Conservation (phyloP, 192 early-diverging fungal genomes). For the Coemansia sp. region DNA sequence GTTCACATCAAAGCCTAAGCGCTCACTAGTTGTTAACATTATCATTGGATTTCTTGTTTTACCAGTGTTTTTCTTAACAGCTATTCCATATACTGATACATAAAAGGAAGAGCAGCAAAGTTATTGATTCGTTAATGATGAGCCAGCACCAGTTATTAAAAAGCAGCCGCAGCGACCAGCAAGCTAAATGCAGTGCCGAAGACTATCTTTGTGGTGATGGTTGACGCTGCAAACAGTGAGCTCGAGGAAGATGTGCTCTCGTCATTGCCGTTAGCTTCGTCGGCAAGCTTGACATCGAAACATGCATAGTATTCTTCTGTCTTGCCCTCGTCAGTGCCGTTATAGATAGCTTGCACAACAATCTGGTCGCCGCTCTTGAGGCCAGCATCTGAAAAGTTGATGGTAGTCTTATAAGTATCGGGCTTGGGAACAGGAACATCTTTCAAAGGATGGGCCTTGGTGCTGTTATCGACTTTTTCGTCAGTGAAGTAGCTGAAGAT, state of each 20-base stretch:
- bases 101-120: neutral
- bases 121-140: neutral
- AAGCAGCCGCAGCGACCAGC: slow-evolving; percentile 20
- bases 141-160: slow-evolving; percentile 2
- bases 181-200: slow-evolving; percentile 29
- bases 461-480: slow-evolving; percentile 30
- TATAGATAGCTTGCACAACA: slow-evolving; percentile 51
- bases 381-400: slow-evolving; percentile 35
- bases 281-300: slow-evolving; percentile 50
- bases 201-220: slow-evolving; percentile 17
- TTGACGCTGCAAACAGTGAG: neutral
- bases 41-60: neutral
- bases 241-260: neutral
- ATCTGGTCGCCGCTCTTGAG: slow-evolving; percentile 45
- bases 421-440: slow-evolving; percentile 24
- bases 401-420: slow-evolving; percentile 25
- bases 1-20: slow-evolving; percentile 19
- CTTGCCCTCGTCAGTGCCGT: slow-evolving; percentile 33
- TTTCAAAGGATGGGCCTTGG: slow-evolving; percentile 16
- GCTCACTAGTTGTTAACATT: neutral
- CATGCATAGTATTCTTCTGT: slow-evolving; percentile 43
- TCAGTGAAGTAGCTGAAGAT: slow-evolving; percentile 53
- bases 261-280: neutral
- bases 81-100: neutral
- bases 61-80: neutral